Conservation (phyloP, 148 eudicot genomes). For the Rhododendron kiyosumense region DNA sequence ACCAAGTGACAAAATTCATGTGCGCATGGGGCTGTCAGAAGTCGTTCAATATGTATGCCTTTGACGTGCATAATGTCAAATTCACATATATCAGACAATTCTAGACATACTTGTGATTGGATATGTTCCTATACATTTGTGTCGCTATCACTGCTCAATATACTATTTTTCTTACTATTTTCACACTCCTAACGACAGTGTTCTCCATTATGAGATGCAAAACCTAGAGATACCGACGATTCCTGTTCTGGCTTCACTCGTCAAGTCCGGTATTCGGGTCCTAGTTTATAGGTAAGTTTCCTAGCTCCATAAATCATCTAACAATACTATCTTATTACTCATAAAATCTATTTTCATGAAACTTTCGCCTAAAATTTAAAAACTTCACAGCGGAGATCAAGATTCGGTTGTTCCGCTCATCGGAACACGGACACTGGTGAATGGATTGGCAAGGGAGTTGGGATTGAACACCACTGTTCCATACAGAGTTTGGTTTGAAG, state of each 20-base stretch:
- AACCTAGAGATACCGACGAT: constrained; percentile 43
- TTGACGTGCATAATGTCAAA: too few relatives aligned
- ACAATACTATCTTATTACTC: too few relatives aligned
- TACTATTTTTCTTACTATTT: too few relatives aligned
- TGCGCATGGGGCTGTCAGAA: too few relatives aligned
- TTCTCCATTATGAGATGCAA: constrained; percentile 34
- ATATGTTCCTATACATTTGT: too few relatives aligned
- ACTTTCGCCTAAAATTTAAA: too few relatives aligned
- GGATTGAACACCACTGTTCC: constrained; percentile 46
- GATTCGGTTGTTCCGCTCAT: constrained; percentile 62
- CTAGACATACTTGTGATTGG: too few relatives aligned
- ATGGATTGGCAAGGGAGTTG: constrained; percentile 43
- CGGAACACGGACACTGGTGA: constrained; percentile 44
- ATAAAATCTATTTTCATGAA: too few relatives aligned
- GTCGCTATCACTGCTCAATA: too few relatives aligned
- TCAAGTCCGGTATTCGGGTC: constrained; percentile 45
- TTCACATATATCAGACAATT: too few relatives aligned
- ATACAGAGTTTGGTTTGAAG: constrained; percentile 56
- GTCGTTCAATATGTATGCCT: too few relatives aligned
- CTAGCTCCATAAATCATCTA: not conserved
- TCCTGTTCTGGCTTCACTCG: constrained; percentile 35
- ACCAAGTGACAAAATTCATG: too few relatives aligned
- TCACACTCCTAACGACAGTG: constrained; percentile 14
- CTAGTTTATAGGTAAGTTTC: constrained; percentile 49
- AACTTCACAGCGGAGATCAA: constrained; percentile 45